These are phyloP conservation scores for Lepidopterella palustris DNA, from an alignment of 495 filamentous ascomycete genomes.

Conservation along the genomic window DNA sequence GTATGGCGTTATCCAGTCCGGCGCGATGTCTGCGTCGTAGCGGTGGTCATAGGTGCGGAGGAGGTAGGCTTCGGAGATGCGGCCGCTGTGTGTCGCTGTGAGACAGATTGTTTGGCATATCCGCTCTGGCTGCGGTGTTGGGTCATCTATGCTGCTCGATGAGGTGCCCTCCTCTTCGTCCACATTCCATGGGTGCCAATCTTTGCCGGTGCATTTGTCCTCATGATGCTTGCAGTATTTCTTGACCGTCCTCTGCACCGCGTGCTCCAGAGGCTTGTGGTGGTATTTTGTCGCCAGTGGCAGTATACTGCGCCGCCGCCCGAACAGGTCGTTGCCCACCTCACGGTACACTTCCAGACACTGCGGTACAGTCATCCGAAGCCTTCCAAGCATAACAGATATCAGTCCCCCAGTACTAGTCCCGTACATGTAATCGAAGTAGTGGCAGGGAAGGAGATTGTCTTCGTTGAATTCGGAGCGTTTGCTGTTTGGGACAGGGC, in stretches of 20 bases:
- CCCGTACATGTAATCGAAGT: constrained; percentile 47
- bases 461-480: constrained; percentile 28
- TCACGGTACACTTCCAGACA: constrained; percentile 44
- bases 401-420: constrained; percentile 43
- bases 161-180: constrained; percentile 5
- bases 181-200: constrained; percentile 37
- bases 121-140: constrained; percentile 26
- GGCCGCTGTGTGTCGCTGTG: constrained; percentile 38
- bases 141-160: constrained; percentile 7
- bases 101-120: constrained; percentile 40
- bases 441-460: constrained; percentile 41
- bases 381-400: constrained; percentile 48
- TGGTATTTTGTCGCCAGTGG: constrained; percentile 41
- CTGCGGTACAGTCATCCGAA: constrained; percentile 48
- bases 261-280: constrained; percentile 39
- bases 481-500: constrained; percentile 4
- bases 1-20: constrained; percentile 38
- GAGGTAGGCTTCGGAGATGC: constrained; percentile 38
- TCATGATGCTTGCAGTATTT: constrained; percentile 33
- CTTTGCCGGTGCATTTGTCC: constrained; percentile 32
- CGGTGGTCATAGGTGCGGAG: constrained; percentile 40
- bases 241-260: constrained; percentile 38
- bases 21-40: constrained; percentile 31
- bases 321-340: constrained; percentile 45
- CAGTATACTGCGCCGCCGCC: constrained; percentile 31